Evolutionary conservation across 2,329 filamentous ascomycete species (phyloP).

Genomic region (Magnaporthiopsis incrustans): DNA sequence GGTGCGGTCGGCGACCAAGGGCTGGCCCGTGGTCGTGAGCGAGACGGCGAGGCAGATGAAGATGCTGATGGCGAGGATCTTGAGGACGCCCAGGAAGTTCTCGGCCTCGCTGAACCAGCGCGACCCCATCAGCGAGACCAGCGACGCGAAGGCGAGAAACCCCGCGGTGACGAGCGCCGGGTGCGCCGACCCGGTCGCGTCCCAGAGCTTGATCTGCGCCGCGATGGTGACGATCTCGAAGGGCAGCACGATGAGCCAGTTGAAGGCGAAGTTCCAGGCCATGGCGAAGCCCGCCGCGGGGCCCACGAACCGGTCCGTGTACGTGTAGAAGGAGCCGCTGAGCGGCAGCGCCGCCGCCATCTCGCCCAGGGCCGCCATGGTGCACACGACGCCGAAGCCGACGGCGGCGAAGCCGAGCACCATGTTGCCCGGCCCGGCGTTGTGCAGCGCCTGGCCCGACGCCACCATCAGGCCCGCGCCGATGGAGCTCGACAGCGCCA

Average conservation of each 20-base stretch:
- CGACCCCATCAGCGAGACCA: constrained; percentile 63
- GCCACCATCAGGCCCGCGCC: constrained; percentile 68
- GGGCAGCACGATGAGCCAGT: constrained; percentile 56
- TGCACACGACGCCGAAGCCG: constrained; percentile 57
- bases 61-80: constrained; percentile 59
- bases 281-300: constrained; percentile 60
- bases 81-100: constrained; percentile 69
- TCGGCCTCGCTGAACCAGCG: constrained; percentile 71
- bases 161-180: constrained; percentile 66
- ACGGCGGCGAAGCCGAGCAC: constrained; percentile 68
- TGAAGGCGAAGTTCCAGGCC: constrained; percentile 65
- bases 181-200: constrained; percentile 51
- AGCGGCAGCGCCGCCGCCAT: constrained; percentile 65
- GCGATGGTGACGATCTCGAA: constrained; percentile 66
- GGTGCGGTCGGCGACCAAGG: not conserved
- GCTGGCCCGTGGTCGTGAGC: constrained; percentile 27
- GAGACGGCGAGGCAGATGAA: constrained; percentile 69
- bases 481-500: constrained; percentile 53
- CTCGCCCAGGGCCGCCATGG: constrained; percentile 69
- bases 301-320: constrained; percentile 64
- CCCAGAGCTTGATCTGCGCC: constrained; percentile 60
- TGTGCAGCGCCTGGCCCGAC: constrained; percentile 58
- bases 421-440: constrained; percentile 62
- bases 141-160: constrained; percentile 46
- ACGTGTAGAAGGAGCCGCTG: constrained; percentile 60